A percentile compares a stretch with the other conserved stretches of the same genome.
Conservation (phyloP, 2,329 filamentous ascomycete species). For the Hypoxylon sp. region DNA sequence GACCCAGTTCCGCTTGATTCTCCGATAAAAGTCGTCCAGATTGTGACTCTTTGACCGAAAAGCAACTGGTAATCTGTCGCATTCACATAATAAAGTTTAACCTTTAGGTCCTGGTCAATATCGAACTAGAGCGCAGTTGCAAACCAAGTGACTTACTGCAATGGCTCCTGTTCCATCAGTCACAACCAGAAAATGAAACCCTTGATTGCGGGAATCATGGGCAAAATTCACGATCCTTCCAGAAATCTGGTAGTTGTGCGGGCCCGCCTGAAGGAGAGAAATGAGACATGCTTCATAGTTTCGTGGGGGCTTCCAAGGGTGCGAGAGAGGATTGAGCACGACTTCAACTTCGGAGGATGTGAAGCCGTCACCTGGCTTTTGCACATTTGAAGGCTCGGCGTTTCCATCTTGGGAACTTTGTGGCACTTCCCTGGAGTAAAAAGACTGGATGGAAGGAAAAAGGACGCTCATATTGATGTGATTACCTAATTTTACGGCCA, state of each 20-base stretch:
- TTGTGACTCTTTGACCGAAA: slow-evolving; percentile 68
- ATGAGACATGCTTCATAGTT: slow-evolving; percentile 66
- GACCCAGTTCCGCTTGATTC: slow-evolving; percentile 58
- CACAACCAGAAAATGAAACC: slow-evolving; percentile 68
- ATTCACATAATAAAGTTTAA: slow-evolving; percentile 67
- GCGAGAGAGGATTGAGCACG: slow-evolving; percentile 57
- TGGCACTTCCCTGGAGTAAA: slow-evolving; percentile 53
- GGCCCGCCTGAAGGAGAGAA: slow-evolving; percentile 64
- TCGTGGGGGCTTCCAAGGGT: slow-evolving; percentile 60
- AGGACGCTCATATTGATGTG: slow-evolving; percentile 42
- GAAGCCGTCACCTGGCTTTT: slow-evolving; percentile 66
- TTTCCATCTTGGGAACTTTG: background rate
- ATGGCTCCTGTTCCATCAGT: slow-evolving; percentile 70
- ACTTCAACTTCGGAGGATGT: slow-evolving; percentile 63
- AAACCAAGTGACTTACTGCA: slow-evolving; percentile 58
- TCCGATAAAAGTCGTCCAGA: slow-evolving; percentile 72
- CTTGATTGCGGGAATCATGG: slow-evolving; percentile 58
- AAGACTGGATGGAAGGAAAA: slow-evolving; percentile 56
- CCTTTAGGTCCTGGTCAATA: slow-evolving; percentile 52
- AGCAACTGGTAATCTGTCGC: slow-evolving; percentile 58
- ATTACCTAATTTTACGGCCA: background rate
- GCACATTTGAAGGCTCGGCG: slow-evolving; percentile 25
- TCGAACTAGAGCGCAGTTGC: background rate
- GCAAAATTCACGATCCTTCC: slow-evolving; percentile 72
- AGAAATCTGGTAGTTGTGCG: slow-evolving; percentile 64